phyloP scores from a whole-genome alignment of 208 protist genomes.

The Leishmania amazonensis region DNA sequence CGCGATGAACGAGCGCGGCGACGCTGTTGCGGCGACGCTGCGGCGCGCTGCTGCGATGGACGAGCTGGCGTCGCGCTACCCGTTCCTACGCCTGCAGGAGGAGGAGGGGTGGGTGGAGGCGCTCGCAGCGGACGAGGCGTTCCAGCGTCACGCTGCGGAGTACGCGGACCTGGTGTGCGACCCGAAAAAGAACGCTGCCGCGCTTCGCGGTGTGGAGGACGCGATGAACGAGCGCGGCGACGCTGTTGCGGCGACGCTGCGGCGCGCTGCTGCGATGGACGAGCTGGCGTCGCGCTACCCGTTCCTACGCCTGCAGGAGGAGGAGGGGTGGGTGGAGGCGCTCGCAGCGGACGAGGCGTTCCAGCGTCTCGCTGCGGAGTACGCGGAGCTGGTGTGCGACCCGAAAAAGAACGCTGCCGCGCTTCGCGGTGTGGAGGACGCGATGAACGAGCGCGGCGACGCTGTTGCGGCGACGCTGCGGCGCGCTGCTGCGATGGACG shows the following conservation, averaged over 20 bases:
- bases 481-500: not conserved
- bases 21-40: not conserved
- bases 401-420: not conserved
- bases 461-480: not conserved
- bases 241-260: not conserved
- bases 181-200: not conserved
- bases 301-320: not conserved
- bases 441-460: conserved; percentile 1
- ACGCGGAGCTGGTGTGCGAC: not conserved
- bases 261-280: not conserved
- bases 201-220: not conserved
- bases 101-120: not conserved
- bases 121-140: not conserved
- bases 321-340: not conserved
- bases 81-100: not conserved
- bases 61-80: not conserved
- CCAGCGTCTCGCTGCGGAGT: not conserved
- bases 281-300: not conserved
- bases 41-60: not conserved
- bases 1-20: not conserved
- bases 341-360: not conserved
- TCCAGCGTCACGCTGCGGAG: not conserved
- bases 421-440: not conserved
- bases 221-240: not conserved
- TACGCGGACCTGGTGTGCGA: not conserved